Percentiles rank a stretch among this genome's conserved stretches.
These are phyloP conservation scores for Cyclotella baltica DNA, from an alignment of 108 stramenopile genomes.

Conservation along the genomic window DNA sequence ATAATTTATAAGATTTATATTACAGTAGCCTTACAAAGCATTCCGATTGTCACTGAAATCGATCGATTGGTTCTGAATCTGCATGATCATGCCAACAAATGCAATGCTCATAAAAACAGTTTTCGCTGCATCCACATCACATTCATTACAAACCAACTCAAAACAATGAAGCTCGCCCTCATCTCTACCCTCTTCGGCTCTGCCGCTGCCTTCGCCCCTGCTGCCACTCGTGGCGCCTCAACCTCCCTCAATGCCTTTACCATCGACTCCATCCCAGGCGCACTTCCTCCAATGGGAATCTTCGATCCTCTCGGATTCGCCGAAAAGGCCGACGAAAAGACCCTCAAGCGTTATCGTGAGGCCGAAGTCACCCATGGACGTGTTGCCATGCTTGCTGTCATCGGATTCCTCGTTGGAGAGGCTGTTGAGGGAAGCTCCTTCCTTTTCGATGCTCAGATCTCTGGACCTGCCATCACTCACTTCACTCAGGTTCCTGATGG, in stretches of 20 bases:
- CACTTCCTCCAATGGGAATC: conserved; percentile 43
- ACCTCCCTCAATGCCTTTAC: conserved; percentile 30
- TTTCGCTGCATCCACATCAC: no score
- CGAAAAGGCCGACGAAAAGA: conserved; percentile 74
- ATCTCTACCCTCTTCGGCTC: conserved; percentile 35
- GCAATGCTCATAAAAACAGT: no score
- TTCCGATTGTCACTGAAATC: no score
- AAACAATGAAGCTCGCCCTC: conserved; percentile 29
- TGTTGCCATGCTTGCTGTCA: conserved; percentile 62
- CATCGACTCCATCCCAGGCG: conserved; percentile 27
- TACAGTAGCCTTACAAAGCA: no score
- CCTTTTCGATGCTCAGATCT: conserved; percentile 79
- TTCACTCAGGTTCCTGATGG: conserved; percentile 75
- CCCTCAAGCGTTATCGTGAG: conserved; percentile 88
- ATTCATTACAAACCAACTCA: not conserved
- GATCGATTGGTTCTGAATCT: no score
- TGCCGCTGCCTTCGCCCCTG: conserved; percentile 33
- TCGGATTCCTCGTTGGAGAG: conserved; percentile 66
- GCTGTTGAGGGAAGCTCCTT: conserved; percentile 77
- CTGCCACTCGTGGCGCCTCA: conserved; percentile 3
- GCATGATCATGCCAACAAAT: no score
- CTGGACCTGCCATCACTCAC: conserved; percentile 93
- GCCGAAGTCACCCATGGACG: conserved; percentile 90
- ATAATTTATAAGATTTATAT: no score
- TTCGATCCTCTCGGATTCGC: conserved; percentile 63